phyloP scores from a whole-genome alignment of 768 basidiomycete genomes.

The Suillus discolor region DNA sequence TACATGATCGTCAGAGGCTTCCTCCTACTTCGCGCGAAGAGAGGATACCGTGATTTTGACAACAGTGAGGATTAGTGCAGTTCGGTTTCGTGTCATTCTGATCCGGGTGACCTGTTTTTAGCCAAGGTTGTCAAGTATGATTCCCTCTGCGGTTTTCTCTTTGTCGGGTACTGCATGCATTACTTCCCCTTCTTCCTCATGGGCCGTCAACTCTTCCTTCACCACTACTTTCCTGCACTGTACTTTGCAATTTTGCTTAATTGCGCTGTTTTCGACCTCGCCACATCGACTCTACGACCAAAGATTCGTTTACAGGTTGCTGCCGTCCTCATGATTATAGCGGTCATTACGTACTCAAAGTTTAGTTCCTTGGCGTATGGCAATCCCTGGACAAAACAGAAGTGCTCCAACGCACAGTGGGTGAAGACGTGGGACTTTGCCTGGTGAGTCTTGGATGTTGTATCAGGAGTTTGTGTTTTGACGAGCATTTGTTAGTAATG shows the following conservation, averaged over 20 bases:
- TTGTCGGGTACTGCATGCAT: slow-evolving; percentile 90
- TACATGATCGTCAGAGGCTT: slow-evolving; percentile 76
- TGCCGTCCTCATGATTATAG: slow-evolving; percentile 68
- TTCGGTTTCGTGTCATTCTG: slow-evolving; percentile 7
- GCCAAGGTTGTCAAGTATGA: slow-evolving; percentile 94
- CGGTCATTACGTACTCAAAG: slow-evolving; percentile 75
- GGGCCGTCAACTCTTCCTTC: slow-evolving; percentile 95
- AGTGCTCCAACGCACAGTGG: slow-evolving; percentile 82
- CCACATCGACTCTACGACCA: slow-evolving; percentile 78
- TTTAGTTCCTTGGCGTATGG: slow-evolving; percentile 88
- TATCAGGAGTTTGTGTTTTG: background rate
- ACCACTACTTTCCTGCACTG: slow-evolving; percentile 98
- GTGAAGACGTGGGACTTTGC: slow-evolving; percentile 95
- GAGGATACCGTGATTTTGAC: slow-evolving; percentile 91
- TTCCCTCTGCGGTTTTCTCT: slow-evolving; percentile 85
- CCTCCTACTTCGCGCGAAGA: slow-evolving; percentile 85
- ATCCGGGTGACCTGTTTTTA: slow-evolving; percentile 33
- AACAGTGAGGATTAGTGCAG: slow-evolving; percentile 60
- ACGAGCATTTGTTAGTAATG: slow-evolving; percentile 44
- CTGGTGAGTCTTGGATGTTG: slow-evolving; percentile 52
- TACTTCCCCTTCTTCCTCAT: slow-evolving; percentile 98
- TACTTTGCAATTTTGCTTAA: slow-evolving; percentile 86
- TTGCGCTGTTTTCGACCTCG: slow-evolving; percentile 80
- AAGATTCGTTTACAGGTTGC: slow-evolving; percentile 81
- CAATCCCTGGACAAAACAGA: slow-evolving; percentile 77